Evolutionary conservation across 2,329 filamentous ascomycete species (phyloP).

Genomic region (Penicillium sp.): DNA sequence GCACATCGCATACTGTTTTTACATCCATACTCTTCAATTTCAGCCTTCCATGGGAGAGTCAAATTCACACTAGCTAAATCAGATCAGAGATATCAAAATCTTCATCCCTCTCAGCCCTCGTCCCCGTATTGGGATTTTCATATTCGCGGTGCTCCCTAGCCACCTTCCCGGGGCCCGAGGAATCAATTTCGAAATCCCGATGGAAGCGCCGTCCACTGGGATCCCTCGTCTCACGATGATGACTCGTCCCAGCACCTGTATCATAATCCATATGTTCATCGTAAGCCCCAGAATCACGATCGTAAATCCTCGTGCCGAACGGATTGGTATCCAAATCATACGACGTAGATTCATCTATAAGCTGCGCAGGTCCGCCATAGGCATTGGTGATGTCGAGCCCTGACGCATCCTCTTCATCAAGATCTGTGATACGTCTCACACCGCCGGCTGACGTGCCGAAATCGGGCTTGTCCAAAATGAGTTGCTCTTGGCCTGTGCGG

Average conservation of each 20-base stretch:
- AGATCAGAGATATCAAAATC: constrained; percentile 18
- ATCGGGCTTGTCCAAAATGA: constrained; percentile 11
- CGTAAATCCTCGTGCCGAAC: constrained; percentile 13
- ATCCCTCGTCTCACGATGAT: constrained; percentile 12
- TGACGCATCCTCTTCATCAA: constrained; percentile 22
- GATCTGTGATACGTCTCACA: constrained; percentile 28
- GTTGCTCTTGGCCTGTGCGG: constrained; percentile 30
- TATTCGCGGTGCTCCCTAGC: constrained; percentile 11
- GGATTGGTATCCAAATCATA: constrained; percentile 7
- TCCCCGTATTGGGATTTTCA: constrained; percentile 23
- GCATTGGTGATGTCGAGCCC: constrained; percentile 8
- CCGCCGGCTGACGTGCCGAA: constrained; percentile 20
- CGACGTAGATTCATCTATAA: constrained; percentile 9
- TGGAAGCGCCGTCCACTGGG: constrained; percentile 2
- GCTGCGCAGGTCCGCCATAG: constrained; percentile 7
- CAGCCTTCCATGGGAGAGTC: background rate
- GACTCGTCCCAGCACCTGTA: constrained; percentile 8
- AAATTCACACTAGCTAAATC: constrained; percentile 2
- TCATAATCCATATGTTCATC: constrained; percentile 19
- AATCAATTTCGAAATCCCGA: constrained; percentile 13
- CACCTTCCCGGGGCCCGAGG: constrained; percentile 2
- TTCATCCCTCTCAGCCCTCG: constrained; percentile 11
- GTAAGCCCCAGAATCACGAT: constrained; percentile 17
- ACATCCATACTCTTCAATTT: background rate
- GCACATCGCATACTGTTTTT: background rate